Conservation (phyloP, 768 basidiomycete species). For the Pulveroboletus sp. region DNA sequence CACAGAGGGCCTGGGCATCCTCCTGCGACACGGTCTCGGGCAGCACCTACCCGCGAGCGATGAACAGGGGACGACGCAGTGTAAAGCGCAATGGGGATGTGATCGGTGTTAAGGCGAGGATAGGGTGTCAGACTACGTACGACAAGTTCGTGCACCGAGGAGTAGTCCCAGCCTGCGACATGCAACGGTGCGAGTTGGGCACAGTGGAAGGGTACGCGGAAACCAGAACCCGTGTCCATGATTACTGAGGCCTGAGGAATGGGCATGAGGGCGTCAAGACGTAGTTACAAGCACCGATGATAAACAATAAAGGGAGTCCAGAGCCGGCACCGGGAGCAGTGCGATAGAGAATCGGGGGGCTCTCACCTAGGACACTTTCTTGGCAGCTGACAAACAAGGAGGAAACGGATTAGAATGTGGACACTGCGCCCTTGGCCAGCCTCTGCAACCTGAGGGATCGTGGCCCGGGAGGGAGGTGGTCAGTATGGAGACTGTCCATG, state of each 20-base stretch:
- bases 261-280: neutral
- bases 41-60: constrained; percentile 18
- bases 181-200: constrained; percentile 27
- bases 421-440: neutral
- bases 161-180: constrained; percentile 28
- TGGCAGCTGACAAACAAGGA: neutral
- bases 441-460: neutral
- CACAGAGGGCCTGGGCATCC: constrained; percentile 21
- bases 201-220: constrained; percentile 29
- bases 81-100: neutral
- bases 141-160: constrained; percentile 23
- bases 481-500: no score
- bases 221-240: constrained; percentile 22
- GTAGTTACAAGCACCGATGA: neutral
- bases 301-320: neutral
- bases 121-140: constrained; percentile 16
- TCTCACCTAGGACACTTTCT: neutral
- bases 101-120: neutral
- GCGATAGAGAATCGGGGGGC: neutral
- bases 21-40: constrained; percentile 21
- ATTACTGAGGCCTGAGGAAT: neutral
- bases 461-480: no score
- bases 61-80: no score
- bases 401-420: constrained; percentile 14
- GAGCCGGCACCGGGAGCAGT: neutral